Percentiles rank a stretch among this genome's conserved stretches.
Evolutionary conservation across 2,329 filamentous ascomycete species (phyloP).

Genomic region (Thermothelomyces thermophilus): DNA sequence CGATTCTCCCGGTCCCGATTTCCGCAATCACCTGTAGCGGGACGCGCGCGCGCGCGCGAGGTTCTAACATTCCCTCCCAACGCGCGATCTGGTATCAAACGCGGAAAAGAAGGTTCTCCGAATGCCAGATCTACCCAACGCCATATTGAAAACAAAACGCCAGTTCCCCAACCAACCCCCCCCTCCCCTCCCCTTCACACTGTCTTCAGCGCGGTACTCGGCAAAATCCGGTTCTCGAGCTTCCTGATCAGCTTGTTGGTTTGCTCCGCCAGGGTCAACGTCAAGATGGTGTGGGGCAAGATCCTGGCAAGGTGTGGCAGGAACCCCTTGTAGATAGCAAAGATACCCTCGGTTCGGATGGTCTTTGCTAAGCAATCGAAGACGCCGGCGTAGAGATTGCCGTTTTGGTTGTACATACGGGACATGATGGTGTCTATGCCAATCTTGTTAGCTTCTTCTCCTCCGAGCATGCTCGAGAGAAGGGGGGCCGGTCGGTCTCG

Average conservation of each 20-base stretch:
- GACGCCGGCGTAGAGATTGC: constrained; percentile 89
- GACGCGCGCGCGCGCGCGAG: not conserved
- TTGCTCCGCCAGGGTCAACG: constrained; percentile 88
- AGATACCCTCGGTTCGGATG: constrained; percentile 78
- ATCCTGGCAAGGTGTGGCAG: constrained; percentile 91
- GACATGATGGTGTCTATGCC: constrained; percentile 90
- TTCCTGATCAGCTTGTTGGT: constrained; percentile 87
- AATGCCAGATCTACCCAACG: constrained; percentile 14
- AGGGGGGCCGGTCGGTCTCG: constrained; percentile 4
- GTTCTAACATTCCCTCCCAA: constrained; percentile 1
- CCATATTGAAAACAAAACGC: constrained; percentile 4
- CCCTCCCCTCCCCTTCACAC: constrained; percentile 6
- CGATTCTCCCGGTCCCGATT: not conserved
- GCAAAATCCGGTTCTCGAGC: constrained; percentile 57
- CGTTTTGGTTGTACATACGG: constrained; percentile 96
- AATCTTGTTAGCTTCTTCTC: not conserved
- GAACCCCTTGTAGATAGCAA: constrained; percentile 97
- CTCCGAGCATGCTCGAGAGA: not conserved
- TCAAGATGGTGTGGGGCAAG: constrained; percentile 90
- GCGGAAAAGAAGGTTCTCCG: constrained; percentile 3
- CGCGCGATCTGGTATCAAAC: constrained; percentile 14
- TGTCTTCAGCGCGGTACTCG: constrained; percentile 14
- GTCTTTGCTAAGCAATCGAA: constrained; percentile 92
- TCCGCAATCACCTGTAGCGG: not conserved
- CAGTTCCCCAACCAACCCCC: not conserved